Evolutionary conservation across 371 early-diverging fungal species (phyloP).

Genomic region (Circinella umbellata): DNA sequence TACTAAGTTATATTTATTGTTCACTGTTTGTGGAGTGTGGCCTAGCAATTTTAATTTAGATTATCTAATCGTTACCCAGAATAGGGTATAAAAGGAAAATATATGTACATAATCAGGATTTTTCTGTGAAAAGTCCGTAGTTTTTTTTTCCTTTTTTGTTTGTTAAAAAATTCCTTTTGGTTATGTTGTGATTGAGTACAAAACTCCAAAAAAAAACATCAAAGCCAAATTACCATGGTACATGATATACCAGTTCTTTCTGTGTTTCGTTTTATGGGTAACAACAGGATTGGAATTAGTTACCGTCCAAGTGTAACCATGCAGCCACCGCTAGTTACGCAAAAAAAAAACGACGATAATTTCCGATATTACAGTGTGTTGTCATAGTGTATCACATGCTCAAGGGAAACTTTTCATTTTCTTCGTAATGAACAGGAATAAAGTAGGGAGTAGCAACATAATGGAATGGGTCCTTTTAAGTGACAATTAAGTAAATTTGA

Average conservation of each 20-base stretch:
- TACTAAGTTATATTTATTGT: too few relatives aligned
- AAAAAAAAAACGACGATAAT: neutral
- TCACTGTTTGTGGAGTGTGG: neutral
- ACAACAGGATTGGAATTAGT: neutral
- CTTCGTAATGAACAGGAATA: neutral
- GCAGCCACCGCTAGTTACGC: neutral
- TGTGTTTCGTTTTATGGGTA: neutral
- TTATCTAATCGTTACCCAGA: neutral
- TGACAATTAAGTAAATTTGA: neutral
- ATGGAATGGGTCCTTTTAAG: neutral
- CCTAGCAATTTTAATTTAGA: neutral
- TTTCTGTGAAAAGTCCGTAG: too few relatives aligned
- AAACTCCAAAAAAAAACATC: too few relatives aligned
- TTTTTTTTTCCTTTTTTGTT: too few relatives aligned
- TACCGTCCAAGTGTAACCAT: constrained; percentile 4
- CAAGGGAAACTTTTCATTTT: neutral
- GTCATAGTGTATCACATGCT: neutral
- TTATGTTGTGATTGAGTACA: too few relatives aligned
- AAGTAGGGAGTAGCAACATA: neutral
- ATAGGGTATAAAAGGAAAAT: neutral
- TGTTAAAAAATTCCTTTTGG: too few relatives aligned
- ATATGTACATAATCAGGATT: neutral
- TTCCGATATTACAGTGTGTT: neutral
- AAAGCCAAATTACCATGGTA: too few relatives aligned
- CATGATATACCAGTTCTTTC: too few relatives aligned